Conservation (phyloP, 306 rosid genomes). For the Rubus parviflorus region DNA sequence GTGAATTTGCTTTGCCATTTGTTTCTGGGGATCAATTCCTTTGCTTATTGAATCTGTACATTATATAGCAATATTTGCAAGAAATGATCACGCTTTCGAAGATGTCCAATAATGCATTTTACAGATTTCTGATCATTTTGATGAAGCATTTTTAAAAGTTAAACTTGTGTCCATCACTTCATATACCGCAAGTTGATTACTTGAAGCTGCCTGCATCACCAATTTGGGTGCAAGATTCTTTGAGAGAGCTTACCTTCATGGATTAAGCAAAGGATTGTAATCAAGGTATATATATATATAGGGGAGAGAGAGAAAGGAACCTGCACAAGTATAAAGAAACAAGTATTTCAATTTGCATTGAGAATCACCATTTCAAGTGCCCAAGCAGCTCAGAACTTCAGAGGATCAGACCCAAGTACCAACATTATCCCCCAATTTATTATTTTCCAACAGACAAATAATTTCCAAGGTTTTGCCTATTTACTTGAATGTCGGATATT, state of each 20-base stretch:
- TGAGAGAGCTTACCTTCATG: too few species aligned
- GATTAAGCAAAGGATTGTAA: too few species aligned
- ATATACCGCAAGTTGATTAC: too few species aligned
- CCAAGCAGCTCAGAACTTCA: not conserved
- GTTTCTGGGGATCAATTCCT: slow-evolving; percentile 27
- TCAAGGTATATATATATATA: too few species aligned
- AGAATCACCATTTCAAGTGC: not conserved
- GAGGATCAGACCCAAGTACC: slow-evolving; percentile 9
- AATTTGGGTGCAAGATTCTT: too few species aligned
- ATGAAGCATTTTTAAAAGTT: too few species aligned
- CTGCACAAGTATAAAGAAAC: not conserved
- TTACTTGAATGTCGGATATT: not conserved
- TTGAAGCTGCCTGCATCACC: too few species aligned
- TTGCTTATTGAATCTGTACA: slow-evolving; percentile 42
- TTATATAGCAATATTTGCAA: slow-evolving; percentile 37
- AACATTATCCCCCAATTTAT: not conserved
- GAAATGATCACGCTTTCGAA: slow-evolving; percentile 9
- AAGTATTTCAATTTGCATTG: slow-evolving; percentile 10
- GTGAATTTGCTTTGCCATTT: slow-evolving; percentile 42
- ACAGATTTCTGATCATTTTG: not conserved
- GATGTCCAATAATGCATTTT: not conserved
- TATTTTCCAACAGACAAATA: not conserved
- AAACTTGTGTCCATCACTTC: too few species aligned
- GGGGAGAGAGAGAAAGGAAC: too few species aligned
- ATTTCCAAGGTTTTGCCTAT: not conserved